Evolutionary conservation across 2,329 filamentous ascomycete species (phyloP), one percentile per base, ranked within the genome.

Genomic region (Hymenoscyphus scutula): DNA sequence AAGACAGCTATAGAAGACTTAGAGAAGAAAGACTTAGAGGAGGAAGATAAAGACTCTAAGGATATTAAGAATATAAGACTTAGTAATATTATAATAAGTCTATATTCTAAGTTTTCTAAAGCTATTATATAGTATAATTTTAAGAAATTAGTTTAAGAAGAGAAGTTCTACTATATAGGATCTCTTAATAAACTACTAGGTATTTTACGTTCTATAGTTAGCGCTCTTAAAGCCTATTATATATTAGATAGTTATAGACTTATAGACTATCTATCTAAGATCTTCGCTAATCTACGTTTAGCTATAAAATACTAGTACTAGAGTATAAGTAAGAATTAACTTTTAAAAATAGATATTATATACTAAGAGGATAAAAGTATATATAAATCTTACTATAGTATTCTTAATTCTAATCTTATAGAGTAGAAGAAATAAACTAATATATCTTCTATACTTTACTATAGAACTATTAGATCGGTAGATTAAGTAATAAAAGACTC

Each of bases 11-110:
- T 6, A n/a, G n/a, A n/a, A n/a, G n/a, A n/a, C n/a, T n/a, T n/a
- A n/a, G n/a, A n/a, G n/a, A n/a, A n/a, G 6, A 25, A 54, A 30
- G 19, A 27, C 29, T 41, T 15, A 2, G 29, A 54, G 25, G 51
- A 54, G 15, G 19, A 10, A 29, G 51, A 54, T 27, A 23, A 30
- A 17, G 38, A 60, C 29, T 38, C 34, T 59, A n/a, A 54, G 23
- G 51, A 56, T 19, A 29, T 25, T 45, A 29, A 69, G 29, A 30
- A 73, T 51, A 72, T 73, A 56, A 71, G 71, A n/a, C 69, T 74
- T 0, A 72, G 71, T 3, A 71, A 74, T 59, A 64, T 73, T 6
- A 69, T 59, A 15, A 34, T 61, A 17, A 57, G 59, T 27, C 59
- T 64, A 25, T 65, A 65, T 27, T n/a, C 48, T 30, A 57, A 57